Evolutionary conservation across 2,329 filamentous ascomycete genomes (phyloP).

Genomic region (Fusarium sp.): DNA sequence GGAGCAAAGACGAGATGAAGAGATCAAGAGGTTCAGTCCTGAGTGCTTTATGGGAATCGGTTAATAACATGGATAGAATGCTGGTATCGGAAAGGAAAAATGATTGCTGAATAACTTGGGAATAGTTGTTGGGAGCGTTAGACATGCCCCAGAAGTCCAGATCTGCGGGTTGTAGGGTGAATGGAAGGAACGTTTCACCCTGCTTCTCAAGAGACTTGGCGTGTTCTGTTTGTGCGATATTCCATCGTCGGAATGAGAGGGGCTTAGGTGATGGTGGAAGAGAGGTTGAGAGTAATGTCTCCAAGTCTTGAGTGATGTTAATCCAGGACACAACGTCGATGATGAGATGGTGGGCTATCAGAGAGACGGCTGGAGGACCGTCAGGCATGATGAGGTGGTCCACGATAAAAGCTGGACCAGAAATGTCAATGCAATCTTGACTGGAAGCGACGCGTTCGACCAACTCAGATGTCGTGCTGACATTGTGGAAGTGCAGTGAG

Average conservation of each 20-base stretch:
- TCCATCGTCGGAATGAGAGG: slow-evolving; percentile 55
- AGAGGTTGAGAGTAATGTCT: slow-evolving; percentile 49
- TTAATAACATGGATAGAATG: slow-evolving; percentile 24
- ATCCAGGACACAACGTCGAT: slow-evolving; percentile 61
- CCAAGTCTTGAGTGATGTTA: slow-evolving; percentile 57
- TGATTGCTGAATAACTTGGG: neutral
- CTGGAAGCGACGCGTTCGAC: neutral
- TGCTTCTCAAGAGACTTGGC: slow-evolving; percentile 2
- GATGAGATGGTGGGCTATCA: slow-evolving; percentile 53
- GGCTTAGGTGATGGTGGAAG: slow-evolving; percentile 21
- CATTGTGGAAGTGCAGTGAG: slow-evolving; percentile 27
- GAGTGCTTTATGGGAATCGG: slow-evolving; percentile 46
- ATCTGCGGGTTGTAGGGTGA: slow-evolving; percentile 6
- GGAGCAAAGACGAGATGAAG: slow-evolving; percentile 49
- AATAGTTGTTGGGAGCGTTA: slow-evolving; percentile 13
- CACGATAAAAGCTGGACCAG: slow-evolving; percentile 1
- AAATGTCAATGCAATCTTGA: slow-evolving; percentile 6
- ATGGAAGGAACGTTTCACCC: neutral
- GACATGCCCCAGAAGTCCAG: slow-evolving; percentile 39
- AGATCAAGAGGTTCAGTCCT: slow-evolving; percentile 54
- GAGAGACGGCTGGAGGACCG: slow-evolving; percentile 42
- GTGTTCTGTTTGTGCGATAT: slow-evolving; percentile 50
- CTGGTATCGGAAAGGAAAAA: slow-evolving; percentile 14
- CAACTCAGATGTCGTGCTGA: slow-evolving; percentile 20
- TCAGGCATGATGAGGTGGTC: slow-evolving; percentile 11